A percentile compares a stretch with the other conserved stretches of the same genome.
Conservation (phyloP, 805 yeast species). For the Clavispora vitiphila region DNA sequence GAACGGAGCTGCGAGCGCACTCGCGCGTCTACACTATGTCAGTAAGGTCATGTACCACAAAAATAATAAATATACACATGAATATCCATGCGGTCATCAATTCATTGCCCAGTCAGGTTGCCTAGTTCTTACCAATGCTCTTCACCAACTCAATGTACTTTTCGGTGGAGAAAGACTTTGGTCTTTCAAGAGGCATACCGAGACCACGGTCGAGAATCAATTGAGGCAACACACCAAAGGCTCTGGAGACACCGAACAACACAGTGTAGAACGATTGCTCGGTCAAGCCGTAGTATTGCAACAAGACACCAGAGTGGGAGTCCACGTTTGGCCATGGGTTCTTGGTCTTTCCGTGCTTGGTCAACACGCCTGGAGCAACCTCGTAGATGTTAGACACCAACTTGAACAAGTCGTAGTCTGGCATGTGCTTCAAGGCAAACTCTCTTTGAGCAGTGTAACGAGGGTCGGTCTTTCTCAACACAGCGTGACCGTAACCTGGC, state of each 20-base stretch:
- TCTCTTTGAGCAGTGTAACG: slow-evolving; percentile 70
- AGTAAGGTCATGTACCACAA: not conserved
- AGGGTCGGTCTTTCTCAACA: slow-evolving; percentile 78
- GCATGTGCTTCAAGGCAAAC: slow-evolving; percentile 59
- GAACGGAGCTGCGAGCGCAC: too few species aligned
- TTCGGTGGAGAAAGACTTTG: slow-evolving; percentile 46
- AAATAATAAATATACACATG: slow-evolving; percentile 10
- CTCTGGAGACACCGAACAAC: slow-evolving; percentile 76
- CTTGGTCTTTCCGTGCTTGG: slow-evolving; percentile 77
- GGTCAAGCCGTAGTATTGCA: slow-evolving; percentile 74
- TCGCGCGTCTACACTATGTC: too few species aligned
- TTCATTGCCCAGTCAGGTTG: not conserved
- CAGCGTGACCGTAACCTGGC: slow-evolving; percentile 90
- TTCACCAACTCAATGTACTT: slow-evolving; percentile 21
- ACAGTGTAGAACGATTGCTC: slow-evolving; percentile 76
- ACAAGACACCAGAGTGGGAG: slow-evolving; percentile 71
- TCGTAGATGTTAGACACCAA: slow-evolving; percentile 62
- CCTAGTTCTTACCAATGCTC: slow-evolving; percentile 17
- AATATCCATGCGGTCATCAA: not conserved
- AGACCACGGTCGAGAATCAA: slow-evolving; percentile 72
- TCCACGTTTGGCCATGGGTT: slow-evolving; percentile 86
- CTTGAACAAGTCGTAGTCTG: slow-evolving; percentile 58
- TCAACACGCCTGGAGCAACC: slow-evolving; percentile 71
- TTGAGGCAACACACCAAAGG: slow-evolving; percentile 75
- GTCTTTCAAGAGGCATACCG: slow-evolving; percentile 79